phyloP scores from a whole-genome alignment of 306 rosid genomes.

The Comarum palustre region DNA sequence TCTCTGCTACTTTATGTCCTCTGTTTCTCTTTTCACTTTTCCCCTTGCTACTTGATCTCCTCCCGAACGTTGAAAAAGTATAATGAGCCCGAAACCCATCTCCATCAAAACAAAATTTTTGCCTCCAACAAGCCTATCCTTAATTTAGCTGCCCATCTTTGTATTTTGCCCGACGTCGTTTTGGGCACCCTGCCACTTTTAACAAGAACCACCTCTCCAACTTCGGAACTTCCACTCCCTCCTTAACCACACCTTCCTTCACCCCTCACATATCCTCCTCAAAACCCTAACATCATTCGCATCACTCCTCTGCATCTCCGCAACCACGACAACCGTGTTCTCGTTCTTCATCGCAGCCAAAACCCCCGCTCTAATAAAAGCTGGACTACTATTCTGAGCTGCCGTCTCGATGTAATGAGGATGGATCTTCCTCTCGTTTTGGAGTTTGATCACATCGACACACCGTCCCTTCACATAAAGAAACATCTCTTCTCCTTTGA shows the following conservation, averaged over 20 bases:
- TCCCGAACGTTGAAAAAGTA: background rate
- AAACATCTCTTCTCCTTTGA: conserved; percentile 52
- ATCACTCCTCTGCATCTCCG: conserved; percentile 45
- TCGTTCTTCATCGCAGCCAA: conserved; percentile 47
- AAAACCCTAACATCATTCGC: conserved; percentile 23
- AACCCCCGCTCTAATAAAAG: conserved; percentile 63
- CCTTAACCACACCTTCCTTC: conserved; percentile 31
- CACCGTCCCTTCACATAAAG: conserved; percentile 69
- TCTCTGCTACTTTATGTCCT: background rate
- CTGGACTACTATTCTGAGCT: conserved; percentile 40
- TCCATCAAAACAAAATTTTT: conserved; percentile 61
- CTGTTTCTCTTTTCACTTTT: background rate
- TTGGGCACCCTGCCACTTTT: conserved; percentile 55
- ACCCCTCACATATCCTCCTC: conserved; percentile 45
- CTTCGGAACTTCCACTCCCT: conserved; percentile 43
- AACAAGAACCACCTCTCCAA: conserved; percentile 65
- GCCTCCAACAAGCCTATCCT: conserved; percentile 48
- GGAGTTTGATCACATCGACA: conserved; percentile 42
- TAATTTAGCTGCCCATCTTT: conserved; percentile 55
- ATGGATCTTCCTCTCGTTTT: conserved; percentile 40
- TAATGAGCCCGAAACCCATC: conserved; percentile 35
- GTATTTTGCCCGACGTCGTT: conserved; percentile 76
- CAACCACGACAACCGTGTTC: conserved; percentile 39
- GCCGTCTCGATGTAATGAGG: conserved; percentile 63
- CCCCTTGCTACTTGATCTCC: background rate